These are phyloP conservation scores for Neofusicoccum cordaticola DNA, from an alignment of 2,329 filamentous ascomycete species.

Conservation along the genomic window DNA sequence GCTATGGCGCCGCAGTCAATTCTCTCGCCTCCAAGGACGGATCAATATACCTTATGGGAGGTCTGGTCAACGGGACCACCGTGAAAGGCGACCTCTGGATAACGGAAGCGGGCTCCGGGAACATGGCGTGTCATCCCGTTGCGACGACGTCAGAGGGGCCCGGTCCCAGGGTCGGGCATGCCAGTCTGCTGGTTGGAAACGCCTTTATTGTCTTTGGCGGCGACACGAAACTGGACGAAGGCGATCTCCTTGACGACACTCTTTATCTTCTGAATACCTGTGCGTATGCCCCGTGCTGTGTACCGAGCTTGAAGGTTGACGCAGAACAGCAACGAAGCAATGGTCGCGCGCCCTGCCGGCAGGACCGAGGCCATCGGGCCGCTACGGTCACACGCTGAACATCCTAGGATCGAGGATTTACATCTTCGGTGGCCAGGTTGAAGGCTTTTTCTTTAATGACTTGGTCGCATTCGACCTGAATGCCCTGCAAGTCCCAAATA, in stretches of 20 bases:
- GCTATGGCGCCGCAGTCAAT: constrained; percentile 96
- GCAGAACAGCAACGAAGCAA: constrained; percentile 77
- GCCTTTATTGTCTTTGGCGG: constrained; percentile 98
- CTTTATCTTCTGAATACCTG: constrained; percentile 96
- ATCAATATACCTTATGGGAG: constrained; percentile 96
- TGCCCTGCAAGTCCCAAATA: constrained; percentile 83
- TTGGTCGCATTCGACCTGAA: constrained; percentile 94
- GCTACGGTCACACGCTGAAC: constrained; percentile 94
- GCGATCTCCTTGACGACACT: constrained; percentile 88
- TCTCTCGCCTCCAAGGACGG: constrained; percentile 91
- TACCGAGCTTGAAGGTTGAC: constrained; percentile 26
- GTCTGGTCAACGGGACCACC: constrained; percentile 88
- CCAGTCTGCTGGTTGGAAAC: constrained; percentile 92
- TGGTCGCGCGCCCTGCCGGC: constrained; percentile 93
- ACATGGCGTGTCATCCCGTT: constrained; percentile 86
- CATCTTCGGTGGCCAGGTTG: constrained; percentile 95
- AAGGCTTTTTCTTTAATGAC: constrained; percentile 98
- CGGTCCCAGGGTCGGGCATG: constrained; percentile 89
- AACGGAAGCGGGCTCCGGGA: constrained; percentile 80
- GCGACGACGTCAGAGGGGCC: constrained; percentile 91
- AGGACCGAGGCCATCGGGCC: constrained; percentile 78
- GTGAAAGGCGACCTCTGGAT: constrained; percentile 98
- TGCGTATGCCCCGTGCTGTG: constrained; percentile 51
- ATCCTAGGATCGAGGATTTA: constrained; percentile 96
- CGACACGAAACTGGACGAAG: constrained; percentile 95